Evolutionary conservation across 2,329 filamentous ascomycete genomes (phyloP), one percentile per base, ranked within the genome.

Genomic region (Coccinonectria pachysandricola): DNA sequence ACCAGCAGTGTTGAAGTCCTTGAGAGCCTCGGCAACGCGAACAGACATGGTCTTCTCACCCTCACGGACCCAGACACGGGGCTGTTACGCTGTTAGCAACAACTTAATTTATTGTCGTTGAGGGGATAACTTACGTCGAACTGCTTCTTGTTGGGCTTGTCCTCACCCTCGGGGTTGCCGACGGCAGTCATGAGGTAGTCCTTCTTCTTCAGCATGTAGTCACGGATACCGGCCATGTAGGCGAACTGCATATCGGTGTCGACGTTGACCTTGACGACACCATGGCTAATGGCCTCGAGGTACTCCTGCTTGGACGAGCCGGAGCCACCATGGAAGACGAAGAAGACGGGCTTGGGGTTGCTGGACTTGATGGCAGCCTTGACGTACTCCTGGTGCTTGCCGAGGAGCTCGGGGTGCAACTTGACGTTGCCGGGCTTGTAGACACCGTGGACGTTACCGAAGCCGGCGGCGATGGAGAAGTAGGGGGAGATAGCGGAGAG

Each of bases 91-190:
- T 18, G 22, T 33, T 21, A 15, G 24, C 8, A 11, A 13, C 8
- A 19, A 19, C 10, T 19, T 10, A 19, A 19, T 19, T 7, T 7
- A 19, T 10, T 7, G 17, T 10, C 7, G 17, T 19, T n/a, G 12
- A 22, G 7, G 2, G 8, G 22, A 23, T 28, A 35, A 53, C 56
- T 55, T 49, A 58, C 60, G 46, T 81, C 77, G 49, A 82, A 86
- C 67, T 68, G 79, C 68, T 95, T 96, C 83, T 98, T 98, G 78
- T 98, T 98, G 54, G 91, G 88, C 80, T 96, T 96, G 67, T 94
- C 84, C 12, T 75, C 78, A 35, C 88, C 87, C 26, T 96, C 87
- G 42, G 88, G 88, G 74, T 96, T 98, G 51, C 91, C 91, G 45
- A 98, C 80, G 52, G 84, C 73, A 35, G 70, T 75, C 65, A 72